A percentile compares a stretch with the other conserved stretches of the same genome.
Evolutionary conservation across 106 monocot genomes (phyloP).

Genomic region (Amphibolis antarctica): DNA sequence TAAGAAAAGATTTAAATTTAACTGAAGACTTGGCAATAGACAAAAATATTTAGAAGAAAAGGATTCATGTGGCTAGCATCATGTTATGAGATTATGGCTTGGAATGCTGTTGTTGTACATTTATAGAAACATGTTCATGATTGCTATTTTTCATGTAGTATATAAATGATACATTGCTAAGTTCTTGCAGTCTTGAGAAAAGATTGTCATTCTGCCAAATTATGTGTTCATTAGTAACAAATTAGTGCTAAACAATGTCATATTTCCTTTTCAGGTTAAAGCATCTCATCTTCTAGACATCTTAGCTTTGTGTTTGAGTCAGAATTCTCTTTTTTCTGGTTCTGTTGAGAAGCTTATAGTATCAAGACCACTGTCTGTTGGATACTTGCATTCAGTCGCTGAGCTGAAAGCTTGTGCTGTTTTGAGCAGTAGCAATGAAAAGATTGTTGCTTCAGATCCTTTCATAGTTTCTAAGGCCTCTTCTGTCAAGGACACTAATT

Average conservation of each 20-base stretch:
- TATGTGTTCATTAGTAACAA: not conserved
- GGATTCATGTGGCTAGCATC: too few relatives aligned
- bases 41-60: too few relatives aligned
- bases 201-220: too few relatives aligned
- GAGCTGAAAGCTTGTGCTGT: constrained; percentile 56
- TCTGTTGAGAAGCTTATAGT: constrained; percentile 59
- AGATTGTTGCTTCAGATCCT: constrained; percentile 5
- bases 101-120: too few relatives aligned
- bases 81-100: too few relatives aligned
- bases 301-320: constrained; percentile 46
- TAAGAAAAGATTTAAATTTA: too few relatives aligned
- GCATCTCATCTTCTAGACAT: constrained; percentile 46
- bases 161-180: too few relatives aligned
- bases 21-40: too few relatives aligned
- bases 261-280: constrained; percentile 34
- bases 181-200: too few relatives aligned
- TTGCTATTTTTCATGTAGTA: too few relatives aligned
- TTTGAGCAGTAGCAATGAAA: constrained; percentile 13
- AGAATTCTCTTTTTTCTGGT: constrained; percentile 69
- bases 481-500: constrained; percentile 11
- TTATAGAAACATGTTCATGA: too few relatives aligned
- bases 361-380: constrained; percentile 65
- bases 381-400: constrained; percentile 81
- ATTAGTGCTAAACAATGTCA: not conserved
- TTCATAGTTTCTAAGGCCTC: constrained; percentile 29